Base-by-base conservation (phyloP, 768 basidiomycete species). In the Boletus vermiculosoides region DNA sequence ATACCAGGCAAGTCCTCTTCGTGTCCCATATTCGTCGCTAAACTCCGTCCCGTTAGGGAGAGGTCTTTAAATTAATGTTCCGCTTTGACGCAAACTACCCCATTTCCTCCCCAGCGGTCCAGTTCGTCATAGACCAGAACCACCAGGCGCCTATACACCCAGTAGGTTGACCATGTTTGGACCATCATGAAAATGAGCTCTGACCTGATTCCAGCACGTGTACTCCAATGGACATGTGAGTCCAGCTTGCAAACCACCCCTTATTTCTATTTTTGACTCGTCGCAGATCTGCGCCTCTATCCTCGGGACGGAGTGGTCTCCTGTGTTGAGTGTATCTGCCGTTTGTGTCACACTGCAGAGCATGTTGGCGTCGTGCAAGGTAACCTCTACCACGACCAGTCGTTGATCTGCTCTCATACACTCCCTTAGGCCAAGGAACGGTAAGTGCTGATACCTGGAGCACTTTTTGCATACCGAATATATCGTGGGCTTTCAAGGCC, bases 281-380 rank as follows among this genome's bases (percentile, higher is more conserved):
- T 37, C 46, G 22, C 39, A 94, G 88, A 94, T 94, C 63, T 94
- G 92, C 66, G 91, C 90, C 10, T 92, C 90, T 15, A 93, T 95
- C 55, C 83, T 95, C 9, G 93, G 91, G 28, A 88, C 82, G 63
- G 92, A 93, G 61, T 94, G 92, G 92, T 91, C 89, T 11, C 92
- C 91, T 0, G 90, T 92, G n/a, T 73, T 93, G 60, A 91, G 87
- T 58, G 90, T 91, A 22, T 78, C 86, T 28, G 82, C 90, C 3
- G 84, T 94, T 42, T 93, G 90, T 65, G 82, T 93, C 18, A 94
- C 92, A 4, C 73, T 95, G 46, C 93, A 94, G 75, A 91, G 89
- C 65, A 95, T 95, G 93, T 80, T 95, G 55, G 93, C 91, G 23
- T 92, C 89, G 8, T 92, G 90, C 83, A 94, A 91, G 85, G 92